A percentile compares a stretch with the other conserved stretches of the same genome.
Evolutionary conservation across 768 basidiomycete genomes (phyloP).

Genomic region (Xerocomus potaroensis): DNA sequence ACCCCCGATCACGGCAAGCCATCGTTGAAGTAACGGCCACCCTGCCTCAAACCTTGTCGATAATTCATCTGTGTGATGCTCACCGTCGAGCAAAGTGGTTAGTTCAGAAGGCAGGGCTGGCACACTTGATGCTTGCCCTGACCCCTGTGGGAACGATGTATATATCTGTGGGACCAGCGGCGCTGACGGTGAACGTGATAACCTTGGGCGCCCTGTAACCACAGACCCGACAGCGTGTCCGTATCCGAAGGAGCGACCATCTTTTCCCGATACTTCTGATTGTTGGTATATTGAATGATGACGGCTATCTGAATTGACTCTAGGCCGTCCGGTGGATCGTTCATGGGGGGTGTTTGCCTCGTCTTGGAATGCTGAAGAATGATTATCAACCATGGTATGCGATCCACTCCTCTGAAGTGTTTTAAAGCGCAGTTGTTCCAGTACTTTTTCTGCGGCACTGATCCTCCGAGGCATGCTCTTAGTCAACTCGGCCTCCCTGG

Average conservation of each 20-base stretch:
- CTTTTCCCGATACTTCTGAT: constrained; percentile 20
- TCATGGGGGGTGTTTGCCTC: constrained; percentile 13
- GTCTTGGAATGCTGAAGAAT: constrained; percentile 18
- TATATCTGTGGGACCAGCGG: constrained; percentile 37
- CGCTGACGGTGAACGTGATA: constrained; percentile 56
- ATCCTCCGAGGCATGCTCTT: constrained; percentile 39
- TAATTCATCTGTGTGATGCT: constrained; percentile 90
- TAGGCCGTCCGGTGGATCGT: constrained; percentile 18
- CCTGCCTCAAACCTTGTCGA: constrained; percentile 77
- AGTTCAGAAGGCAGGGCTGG: constrained; percentile 49
- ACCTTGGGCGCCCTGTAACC: constrained; percentile 42
- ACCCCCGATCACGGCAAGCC: constrained; percentile 59
- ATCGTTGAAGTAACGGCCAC: constrained; percentile 77
- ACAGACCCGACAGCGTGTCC: constrained; percentile 23
- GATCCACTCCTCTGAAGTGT: constrained; percentile 46
- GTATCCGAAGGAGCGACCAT: constrained; percentile 21
- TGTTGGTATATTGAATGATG: constrained; percentile 21
- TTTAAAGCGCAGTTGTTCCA: constrained; percentile 59
- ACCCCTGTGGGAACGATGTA: constrained; percentile 22
- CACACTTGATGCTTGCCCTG: constrained; percentile 17
- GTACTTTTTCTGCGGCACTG: constrained; percentile 65
- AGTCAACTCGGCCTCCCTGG: constrained; percentile 33
- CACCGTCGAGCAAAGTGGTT: constrained; percentile 69
- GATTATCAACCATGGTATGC: constrained; percentile 11
- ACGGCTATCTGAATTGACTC: constrained; percentile 30